Evolutionary conservation across 345 rosid genomes (phyloP).

Genomic region (Durio zibethinus): DNA sequence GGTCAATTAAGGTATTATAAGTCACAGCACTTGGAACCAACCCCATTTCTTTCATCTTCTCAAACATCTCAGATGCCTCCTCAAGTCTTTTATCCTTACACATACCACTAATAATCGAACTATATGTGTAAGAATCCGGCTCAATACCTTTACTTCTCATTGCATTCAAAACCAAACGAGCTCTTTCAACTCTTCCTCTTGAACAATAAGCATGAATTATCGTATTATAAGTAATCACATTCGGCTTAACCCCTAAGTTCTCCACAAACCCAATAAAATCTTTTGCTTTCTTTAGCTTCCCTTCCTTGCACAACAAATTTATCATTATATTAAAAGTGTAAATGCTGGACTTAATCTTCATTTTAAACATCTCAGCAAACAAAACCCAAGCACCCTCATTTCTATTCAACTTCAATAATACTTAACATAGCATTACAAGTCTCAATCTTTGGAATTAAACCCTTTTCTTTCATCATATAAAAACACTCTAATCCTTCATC

Average conservation of each 20-base stretch:
- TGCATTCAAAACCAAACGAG: constrained; percentile 50
- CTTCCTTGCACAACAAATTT: constrained; percentile 81
- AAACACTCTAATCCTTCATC: constrained; percentile 66
- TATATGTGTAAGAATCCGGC: constrained; percentile 70
- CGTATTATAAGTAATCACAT: constrained; percentile 70
- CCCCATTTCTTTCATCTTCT: constrained; percentile 57
- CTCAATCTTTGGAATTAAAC: constrained; percentile 58
- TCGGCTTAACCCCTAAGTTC: constrained; percentile 64
- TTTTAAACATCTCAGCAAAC: constrained; percentile 91
- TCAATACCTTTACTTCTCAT: constrained; percentile 60
- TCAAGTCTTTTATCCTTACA: constrained; percentile 70
- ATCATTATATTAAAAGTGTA: constrained; percentile 87
- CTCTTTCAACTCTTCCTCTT: constrained; percentile 67
- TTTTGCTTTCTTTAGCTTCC: constrained; percentile 74
- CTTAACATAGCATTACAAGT: constrained; percentile 70
- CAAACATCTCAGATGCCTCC: constrained; percentile 55
- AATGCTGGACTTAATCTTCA: constrained; percentile 66
- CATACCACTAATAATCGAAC: constrained; percentile 73
- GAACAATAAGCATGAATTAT: constrained; percentile 70
- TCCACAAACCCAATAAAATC: constrained; percentile 58
- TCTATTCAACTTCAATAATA: constrained; percentile 51
- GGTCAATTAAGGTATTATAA: constrained; percentile 79
- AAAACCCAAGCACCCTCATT: constrained; percentile 68
- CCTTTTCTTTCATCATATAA: constrained; percentile 62
- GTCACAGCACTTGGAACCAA: constrained; percentile 61